Percentiles rank a stretch among this genome's conserved stretches.
Evolutionary conservation across 345 rosid genomes (phyloP).

Genomic region (Populus tremula): DNA sequence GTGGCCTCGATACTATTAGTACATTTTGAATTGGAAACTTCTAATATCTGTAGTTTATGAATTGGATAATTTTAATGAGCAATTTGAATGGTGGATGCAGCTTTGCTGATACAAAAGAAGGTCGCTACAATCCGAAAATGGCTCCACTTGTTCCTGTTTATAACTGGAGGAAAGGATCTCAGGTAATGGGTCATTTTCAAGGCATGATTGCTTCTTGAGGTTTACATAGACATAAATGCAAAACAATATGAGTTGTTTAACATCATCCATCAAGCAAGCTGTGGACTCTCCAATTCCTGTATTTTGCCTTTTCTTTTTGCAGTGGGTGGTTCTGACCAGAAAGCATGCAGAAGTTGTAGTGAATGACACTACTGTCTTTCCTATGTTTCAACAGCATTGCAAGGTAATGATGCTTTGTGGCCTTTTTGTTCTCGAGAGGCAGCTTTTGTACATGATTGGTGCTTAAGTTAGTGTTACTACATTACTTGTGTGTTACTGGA

Average conservation of each 20-base stretch:
- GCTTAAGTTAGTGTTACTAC: neutral
- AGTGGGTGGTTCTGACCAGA: conserved; percentile 92
- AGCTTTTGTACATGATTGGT: neutral
- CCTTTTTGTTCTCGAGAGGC: neutral
- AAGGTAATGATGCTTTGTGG: conserved; percentile 48
- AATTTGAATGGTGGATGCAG: conserved; percentile 42
- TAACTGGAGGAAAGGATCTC: conserved; percentile 99
- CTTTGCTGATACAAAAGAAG: conserved; percentile 94
- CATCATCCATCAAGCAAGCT: conserved; percentile 14
- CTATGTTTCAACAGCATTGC: conserved; percentile 86
- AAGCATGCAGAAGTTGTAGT: conserved; percentile 86
- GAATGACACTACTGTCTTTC: conserved; percentile 72
- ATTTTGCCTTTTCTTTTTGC: conserved; percentile 26
- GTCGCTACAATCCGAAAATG: conserved; percentile 97
- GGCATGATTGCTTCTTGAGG: conserved; percentile 9
- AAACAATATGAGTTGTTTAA: neutral
- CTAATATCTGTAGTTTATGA: neutral
- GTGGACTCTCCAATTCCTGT: conserved; percentile 7
- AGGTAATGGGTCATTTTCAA: conserved; percentile 47
- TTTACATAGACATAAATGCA: neutral
- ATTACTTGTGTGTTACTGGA: neutral
- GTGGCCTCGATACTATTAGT: neutral
- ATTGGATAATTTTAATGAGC: neutral
- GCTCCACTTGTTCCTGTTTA: conserved; percentile 63
- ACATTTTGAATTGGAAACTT: neutral